Conservation (phyloP, 2,329 filamentous ascomycete genomes). For the Trichocomaceae sp. region DNA sequence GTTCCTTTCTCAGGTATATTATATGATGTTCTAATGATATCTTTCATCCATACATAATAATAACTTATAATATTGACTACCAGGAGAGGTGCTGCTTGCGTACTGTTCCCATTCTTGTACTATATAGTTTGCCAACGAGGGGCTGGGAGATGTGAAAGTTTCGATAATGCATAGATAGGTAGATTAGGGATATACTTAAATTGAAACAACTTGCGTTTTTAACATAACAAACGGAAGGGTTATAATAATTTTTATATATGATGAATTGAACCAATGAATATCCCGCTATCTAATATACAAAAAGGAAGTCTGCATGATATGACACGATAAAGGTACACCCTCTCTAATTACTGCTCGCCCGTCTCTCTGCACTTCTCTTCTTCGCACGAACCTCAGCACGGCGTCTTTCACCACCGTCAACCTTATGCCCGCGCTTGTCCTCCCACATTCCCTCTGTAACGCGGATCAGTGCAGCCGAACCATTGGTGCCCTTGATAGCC, state of each 20-base stretch:
- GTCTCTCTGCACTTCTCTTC: slow-evolving; percentile 70
- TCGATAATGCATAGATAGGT: neutral
- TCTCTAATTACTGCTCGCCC: slow-evolving; percentile 43
- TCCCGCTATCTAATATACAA: slow-evolving; percentile 9
- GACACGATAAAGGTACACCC: neutral
- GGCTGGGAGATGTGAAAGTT: neutral
- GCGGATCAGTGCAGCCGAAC: slow-evolving; percentile 58
- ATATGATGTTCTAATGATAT: neutral
- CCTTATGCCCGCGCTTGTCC: slow-evolving; percentile 75
- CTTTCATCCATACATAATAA: neutral
- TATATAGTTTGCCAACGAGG: slow-evolving; percentile 1
- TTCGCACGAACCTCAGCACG: slow-evolving; percentile 80
- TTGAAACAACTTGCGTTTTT: too few relatives aligned
- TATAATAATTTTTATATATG: neutral
- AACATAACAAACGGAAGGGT: too few relatives aligned
- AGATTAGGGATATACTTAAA: neutral
- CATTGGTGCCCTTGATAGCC: slow-evolving; percentile 56
- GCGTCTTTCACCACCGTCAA: slow-evolving; percentile 92
- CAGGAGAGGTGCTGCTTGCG: neutral
- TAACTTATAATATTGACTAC: neutral
- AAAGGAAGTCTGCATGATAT: neutral
- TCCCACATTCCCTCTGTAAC: slow-evolving; percentile 91
- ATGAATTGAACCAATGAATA: slow-evolving; percentile 11
- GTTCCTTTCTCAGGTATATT: neutral
- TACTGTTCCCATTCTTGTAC: slow-evolving; percentile 7